phyloP scores from a whole-genome alignment of 2,329 filamentous ascomycete genomes.

The Talaromyces islandicus region DNA sequence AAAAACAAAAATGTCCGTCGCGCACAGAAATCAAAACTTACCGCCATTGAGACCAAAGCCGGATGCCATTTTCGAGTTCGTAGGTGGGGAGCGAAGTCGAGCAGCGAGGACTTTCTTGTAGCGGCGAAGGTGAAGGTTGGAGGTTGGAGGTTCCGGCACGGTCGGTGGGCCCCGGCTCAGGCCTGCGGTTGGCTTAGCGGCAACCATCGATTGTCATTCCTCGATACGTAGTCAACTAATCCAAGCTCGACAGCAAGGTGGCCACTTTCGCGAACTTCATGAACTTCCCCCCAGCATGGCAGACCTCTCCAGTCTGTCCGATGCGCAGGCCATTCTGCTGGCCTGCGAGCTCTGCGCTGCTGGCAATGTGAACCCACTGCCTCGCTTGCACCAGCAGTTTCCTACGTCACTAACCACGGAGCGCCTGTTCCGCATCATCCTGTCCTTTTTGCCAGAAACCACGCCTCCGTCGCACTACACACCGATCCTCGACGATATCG shows the following conservation, averaged over 20 bases:
- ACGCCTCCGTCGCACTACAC: constrained; percentile 46
- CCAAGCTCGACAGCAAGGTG: neutral
- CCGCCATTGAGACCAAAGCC: constrained; percentile 51
- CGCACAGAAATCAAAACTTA: constrained; percentile 24
- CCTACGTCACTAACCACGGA: constrained; percentile 45
- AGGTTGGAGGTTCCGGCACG: neutral
- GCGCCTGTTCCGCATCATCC: constrained; percentile 52
- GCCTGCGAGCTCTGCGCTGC: constrained; percentile 52
- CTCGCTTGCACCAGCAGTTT: constrained; percentile 45
- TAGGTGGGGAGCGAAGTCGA: constrained; percentile 14
- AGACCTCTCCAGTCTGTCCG: constrained; percentile 38
- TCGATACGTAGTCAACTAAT: neutral
- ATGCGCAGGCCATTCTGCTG: constrained; percentile 53
- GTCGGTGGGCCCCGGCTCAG: neutral
- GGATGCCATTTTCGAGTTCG: constrained; percentile 40
- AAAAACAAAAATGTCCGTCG: constrained; percentile 8
- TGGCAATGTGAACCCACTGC: constrained; percentile 48
- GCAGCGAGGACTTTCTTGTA: constrained; percentile 14
- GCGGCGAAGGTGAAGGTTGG: constrained; percentile 17
- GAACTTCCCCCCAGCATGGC: constrained; percentile 25
- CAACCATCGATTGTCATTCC: neutral
- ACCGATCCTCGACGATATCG: constrained; percentile 43
- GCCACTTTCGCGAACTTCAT: neutral
- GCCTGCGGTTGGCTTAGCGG: neutral
- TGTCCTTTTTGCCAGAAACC: constrained; percentile 58